Conservation (phyloP, 805 yeast genomes). For the Ogataea glucozyma region DNA sequence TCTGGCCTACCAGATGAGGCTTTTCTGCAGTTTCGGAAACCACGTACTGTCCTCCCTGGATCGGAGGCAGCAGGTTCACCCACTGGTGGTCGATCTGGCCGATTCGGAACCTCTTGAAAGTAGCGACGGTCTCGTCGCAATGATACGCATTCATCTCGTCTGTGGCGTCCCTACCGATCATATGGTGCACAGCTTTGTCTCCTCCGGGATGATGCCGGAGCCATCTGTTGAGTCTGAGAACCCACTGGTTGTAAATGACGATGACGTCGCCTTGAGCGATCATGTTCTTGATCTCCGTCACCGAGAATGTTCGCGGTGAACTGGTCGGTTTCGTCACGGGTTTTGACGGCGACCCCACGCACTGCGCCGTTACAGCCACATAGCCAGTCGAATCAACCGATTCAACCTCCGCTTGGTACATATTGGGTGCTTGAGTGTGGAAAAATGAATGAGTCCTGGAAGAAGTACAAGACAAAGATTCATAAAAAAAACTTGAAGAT, state of each 20-base stretch:
- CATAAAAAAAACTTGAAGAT: background rate
- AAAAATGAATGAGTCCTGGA: background rate
- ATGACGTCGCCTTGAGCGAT: slow-evolving; percentile 70
- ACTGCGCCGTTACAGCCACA: no score
- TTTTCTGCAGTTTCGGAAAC: slow-evolving; percentile 21
- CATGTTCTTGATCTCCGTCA: slow-evolving; percentile 44
- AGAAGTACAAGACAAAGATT: background rate
- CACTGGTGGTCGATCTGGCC: slow-evolving; percentile 67
- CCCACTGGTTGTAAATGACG: slow-evolving; percentile 62
- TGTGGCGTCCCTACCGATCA: slow-evolving; percentile 88
- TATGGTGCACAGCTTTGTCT: slow-evolving; percentile 75
- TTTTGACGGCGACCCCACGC: no score
- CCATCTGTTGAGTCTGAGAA: slow-evolving; percentile 71
- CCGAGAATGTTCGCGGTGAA: slow-evolving; percentile 3
- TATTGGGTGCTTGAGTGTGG: no score
- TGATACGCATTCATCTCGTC: slow-evolving; percentile 91
- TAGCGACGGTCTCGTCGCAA: slow-evolving; percentile 51
- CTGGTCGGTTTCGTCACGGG: no score
- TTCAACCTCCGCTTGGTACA: background rate
- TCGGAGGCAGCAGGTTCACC: slow-evolving; percentile 82
- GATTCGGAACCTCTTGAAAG: slow-evolving; percentile 58
- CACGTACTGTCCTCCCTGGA: slow-evolving; percentile 70
- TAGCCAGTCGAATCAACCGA: background rate
- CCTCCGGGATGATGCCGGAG: slow-evolving; percentile 84
- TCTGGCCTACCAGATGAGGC: slow-evolving; percentile 40